A percentile compares a stretch with the other conserved stretches of the same genome.
Evolutionary conservation across 495 filamentous ascomycete genomes (phyloP).

Genomic region (Apodospora peruviana): DNA sequence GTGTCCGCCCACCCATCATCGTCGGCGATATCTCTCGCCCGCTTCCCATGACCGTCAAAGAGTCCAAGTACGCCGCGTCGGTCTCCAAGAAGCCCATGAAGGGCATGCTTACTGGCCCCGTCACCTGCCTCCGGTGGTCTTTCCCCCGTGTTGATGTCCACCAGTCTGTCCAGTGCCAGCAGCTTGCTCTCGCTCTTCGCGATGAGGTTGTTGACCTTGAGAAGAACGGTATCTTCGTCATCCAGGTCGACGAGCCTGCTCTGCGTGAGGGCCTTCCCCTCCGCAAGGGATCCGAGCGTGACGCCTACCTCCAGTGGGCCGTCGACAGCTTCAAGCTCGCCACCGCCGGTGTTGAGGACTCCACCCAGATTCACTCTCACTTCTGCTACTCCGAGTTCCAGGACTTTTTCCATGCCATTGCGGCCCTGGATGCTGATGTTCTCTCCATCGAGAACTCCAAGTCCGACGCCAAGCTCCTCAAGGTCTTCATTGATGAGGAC

Average conservation of each 20-base stretch:
- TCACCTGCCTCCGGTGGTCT: constrained; percentile 98
- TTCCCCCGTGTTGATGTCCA: constrained; percentile 99
- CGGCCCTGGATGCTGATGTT: constrained; percentile 95
- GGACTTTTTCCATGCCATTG: constrained; percentile 99
- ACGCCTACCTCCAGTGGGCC: constrained; percentile 92
- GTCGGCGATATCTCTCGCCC: constrained; percentile 97
- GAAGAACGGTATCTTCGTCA: constrained; percentile 90
- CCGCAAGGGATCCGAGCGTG: constrained; percentile 82
- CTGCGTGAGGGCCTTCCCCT: constrained; percentile 98
- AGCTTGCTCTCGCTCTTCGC: constrained; percentile 94
- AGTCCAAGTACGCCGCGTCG: constrained; percentile 95
- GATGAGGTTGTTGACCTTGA: constrained; percentile 98
- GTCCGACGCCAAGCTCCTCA: constrained; percentile 96
- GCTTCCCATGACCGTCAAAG: constrained; percentile 97
- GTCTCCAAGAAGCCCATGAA: constrained; percentile 99
- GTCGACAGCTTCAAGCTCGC: constrained; percentile 95
- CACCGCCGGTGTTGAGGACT: constrained; percentile 82
- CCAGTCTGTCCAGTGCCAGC: constrained; percentile 97
- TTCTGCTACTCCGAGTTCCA: constrained; percentile 99
- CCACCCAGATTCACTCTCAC: constrained; percentile 98
- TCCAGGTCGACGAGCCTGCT: constrained; percentile 98
- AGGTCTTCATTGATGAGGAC: constrained; percentile 94
- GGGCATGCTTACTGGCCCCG: constrained; percentile 98
- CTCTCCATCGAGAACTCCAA: constrained; percentile 99
- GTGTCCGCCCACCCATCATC: constrained; percentile 95